Evolutionary conservation across 1,284 basidiomycete genomes (phyloP), one percentile per base, ranked within the genome.

Genomic region (Trametes pubescens): DNA sequence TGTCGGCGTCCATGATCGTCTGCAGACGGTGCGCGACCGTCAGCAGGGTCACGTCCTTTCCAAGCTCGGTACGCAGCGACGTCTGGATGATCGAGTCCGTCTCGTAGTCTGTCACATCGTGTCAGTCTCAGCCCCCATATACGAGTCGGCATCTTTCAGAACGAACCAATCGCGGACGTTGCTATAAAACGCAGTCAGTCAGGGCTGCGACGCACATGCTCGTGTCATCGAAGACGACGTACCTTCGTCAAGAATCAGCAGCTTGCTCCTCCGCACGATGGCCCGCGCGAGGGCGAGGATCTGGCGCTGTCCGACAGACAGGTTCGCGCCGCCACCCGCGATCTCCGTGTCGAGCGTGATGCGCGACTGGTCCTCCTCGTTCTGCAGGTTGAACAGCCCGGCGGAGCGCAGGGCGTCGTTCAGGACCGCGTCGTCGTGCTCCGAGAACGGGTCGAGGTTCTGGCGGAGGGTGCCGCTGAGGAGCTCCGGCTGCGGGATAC

Each of bases 361-460:
- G 21, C 75, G 78, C n/a, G 78, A 81, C 67, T 86, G 81, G 35
- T 85, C 83, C 35, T 74, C 75, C 69, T 86, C 82, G 46, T 68
- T 55, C 67, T 87, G 86, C 4, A 86, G 73, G 6, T 82, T 79
- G 71, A 82, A 85, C 2, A 90, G 73, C 0, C 86, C 86, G 4
- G 87, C 81, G 16, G 85, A 77, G 16, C 82, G 81, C 35, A 73
- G 68, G 0, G 87, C 84, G 61, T 79, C 79, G 64, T 89, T 87
- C 38, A 89, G 75, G 2, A 76, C 78, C 0, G 84, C 85, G 73
- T 95, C 93, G 58, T 93, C 90, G 70, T 89, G 82, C 72, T 90
- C 83, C 9, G 82, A 84, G 72, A 94, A 94, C 0, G 93, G 92
- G 71, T 90, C 89, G 13, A 91, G 71, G 71, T 88, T 89, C 55